Conservation (phyloP, 2,329 filamentous ascomycete species). For the Colletotrichum lini region DNA sequence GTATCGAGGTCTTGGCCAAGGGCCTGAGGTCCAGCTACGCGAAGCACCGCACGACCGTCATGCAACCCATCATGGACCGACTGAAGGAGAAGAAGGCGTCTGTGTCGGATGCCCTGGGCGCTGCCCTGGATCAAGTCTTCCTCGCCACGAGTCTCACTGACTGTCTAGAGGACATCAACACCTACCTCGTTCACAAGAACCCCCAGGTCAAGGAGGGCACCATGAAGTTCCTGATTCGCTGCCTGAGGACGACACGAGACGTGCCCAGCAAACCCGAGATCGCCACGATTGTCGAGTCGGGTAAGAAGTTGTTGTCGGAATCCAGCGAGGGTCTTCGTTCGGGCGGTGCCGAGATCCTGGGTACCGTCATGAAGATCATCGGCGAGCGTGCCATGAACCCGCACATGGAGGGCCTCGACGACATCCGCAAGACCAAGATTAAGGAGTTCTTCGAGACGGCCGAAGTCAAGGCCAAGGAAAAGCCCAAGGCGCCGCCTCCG, state of each 20-base stretch:
- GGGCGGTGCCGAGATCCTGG: constrained; percentile 91
- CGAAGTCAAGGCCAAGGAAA: constrained; percentile 68
- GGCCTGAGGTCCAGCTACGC: constrained; percentile 84
- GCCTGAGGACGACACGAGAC: constrained; percentile 84
- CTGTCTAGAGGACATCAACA: constrained; percentile 89
- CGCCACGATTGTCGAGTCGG: constrained; percentile 86
- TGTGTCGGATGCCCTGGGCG: constrained; percentile 89
- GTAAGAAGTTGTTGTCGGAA: constrained; percentile 91
- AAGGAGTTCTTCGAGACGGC: constrained; percentile 87
- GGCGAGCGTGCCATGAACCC: constrained; percentile 96
- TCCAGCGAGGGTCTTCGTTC: constrained; percentile 88
- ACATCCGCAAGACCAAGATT: constrained; percentile 95
- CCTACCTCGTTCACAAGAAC: constrained; percentile 93
- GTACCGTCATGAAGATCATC: constrained; percentile 98
- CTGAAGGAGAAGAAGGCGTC: constrained; percentile 97
- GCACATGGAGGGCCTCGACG: constrained; percentile 91
- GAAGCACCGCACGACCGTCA: constrained; percentile 85
- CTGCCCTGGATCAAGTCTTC: constrained; percentile 82
- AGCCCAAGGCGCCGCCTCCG: constrained; percentile 85
- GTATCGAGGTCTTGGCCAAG: constrained; percentile 89
- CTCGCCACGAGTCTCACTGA: constrained; percentile 80
- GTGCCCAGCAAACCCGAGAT: constrained; percentile 90
- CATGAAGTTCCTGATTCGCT: constrained; percentile 92
- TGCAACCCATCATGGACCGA: constrained; percentile 93
- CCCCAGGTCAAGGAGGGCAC: constrained; percentile 97